Percentiles rank a stretch among this genome's conserved stretches.
Evolutionary conservation across 2,329 filamentous ascomycete species (phyloP).

Genomic region (Coniochaeta hoffmannii): DNA sequence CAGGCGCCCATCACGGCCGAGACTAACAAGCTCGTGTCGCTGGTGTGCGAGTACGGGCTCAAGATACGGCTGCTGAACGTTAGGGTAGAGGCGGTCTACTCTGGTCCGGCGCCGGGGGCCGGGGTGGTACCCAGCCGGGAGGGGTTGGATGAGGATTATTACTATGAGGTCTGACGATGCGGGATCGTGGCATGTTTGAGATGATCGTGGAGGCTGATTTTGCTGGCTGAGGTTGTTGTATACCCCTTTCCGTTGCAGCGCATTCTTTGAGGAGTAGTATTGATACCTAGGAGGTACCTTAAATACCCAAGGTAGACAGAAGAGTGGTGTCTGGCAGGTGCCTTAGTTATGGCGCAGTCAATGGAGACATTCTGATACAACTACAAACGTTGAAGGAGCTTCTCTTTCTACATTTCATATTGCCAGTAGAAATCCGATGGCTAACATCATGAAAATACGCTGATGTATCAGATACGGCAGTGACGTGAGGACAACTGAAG

Average conservation of each 20-base stretch:
- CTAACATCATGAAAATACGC: no score
- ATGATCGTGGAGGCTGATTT: background rate
- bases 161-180: slow-evolving; percentile 61
- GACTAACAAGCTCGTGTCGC: slow-evolving; percentile 78
- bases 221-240: no score
- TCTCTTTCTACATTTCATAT: no score
- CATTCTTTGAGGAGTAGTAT: no score
- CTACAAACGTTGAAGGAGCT: no score
- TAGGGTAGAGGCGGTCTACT: slow-evolving; percentile 69
- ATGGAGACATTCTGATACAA: no score
- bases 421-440: no score
- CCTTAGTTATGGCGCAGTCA: no score
- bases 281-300: no score
- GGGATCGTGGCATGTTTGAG: background rate
- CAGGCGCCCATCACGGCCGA: slow-evolving; percentile 96
- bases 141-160: slow-evolving; percentile 87
- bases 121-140: slow-evolving; percentile 75
- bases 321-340: no score
- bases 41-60: slow-evolving; percentile 84
- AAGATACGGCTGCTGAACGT: slow-evolving; percentile 92
- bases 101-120: slow-evolving; percentile 58
- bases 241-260: no score
- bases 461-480: background rate
- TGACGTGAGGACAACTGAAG: background rate
- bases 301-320: no score